Evolutionary conservation across 768 basidiomycete genomes (phyloP), one percentile per base, ranked within the genome.

Genomic region (Panellus pusillus): DNA sequence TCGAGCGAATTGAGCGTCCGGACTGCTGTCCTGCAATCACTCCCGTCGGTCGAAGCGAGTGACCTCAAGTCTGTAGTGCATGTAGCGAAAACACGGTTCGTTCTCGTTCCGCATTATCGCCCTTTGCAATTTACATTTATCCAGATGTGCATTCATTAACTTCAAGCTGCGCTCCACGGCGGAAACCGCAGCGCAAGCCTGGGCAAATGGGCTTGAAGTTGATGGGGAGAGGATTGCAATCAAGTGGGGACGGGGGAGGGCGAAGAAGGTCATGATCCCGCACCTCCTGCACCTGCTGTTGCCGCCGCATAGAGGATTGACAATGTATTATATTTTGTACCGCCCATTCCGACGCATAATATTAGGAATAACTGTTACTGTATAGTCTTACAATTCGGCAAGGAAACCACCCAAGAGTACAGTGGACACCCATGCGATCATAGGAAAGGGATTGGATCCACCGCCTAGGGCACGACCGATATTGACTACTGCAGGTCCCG

Each of bases 61-160:
- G 79, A 89, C 56, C 70, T 96, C 53, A 90, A 86, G 68, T 93
- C 91, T 20, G 73, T 96, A 29, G 92, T 96, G 3, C 84, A 93
- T 62, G 89, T 96, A 6, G 80, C 84, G 35, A 91, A 92, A 69
- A 84, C 89, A 57, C 81, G 83, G 84, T 88, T 57, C 9, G 74
- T 47, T 41, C 37, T 46, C 41, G 41, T 43, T 45, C 19, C 14
- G 20, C 9, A 18, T 31, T 9, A 1, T 37, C 42, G 20, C 35
- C 35, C 15, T 13, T 13, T 29, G 47, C 35, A 49, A 47, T 53
- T 44, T 60, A n/a, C 17, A 17, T 47, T 17, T 9, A 11, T 37
- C 14, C 54, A 91, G 91, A 70, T 96, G 94, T 71, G 97, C 96
- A 1, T 99, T 99, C 69, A 80, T 97, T 48, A 98, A 98, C 69